These are phyloP conservation scores for Perkinsus chesapeaki DNA, from an alignment of 169 alveolate genomes.

Conservation along the genomic window DNA sequence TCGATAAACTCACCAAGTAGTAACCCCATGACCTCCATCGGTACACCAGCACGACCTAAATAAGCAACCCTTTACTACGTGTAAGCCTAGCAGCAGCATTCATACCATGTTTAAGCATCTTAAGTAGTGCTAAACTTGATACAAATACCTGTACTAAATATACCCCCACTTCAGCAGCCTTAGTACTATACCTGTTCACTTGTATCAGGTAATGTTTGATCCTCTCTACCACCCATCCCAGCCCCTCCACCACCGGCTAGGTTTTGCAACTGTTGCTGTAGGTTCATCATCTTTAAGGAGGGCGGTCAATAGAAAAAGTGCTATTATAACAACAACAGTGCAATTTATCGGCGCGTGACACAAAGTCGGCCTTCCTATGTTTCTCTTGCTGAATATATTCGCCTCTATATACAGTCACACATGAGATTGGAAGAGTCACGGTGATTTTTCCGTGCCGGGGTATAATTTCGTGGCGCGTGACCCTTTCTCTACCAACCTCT, in stretches of 20 bases:
- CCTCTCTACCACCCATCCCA: neutral
- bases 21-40: conserved; percentile 99
- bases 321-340: neutral
- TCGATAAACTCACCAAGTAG: conserved; percentile 98
- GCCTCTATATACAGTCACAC: no score
- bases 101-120: conserved; percentile 97
- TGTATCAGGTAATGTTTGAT: neutral
- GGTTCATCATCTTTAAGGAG: neutral
- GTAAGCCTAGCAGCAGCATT: conserved; percentile 37
- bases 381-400: no score
- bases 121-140: conserved; percentile 90
- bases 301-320: neutral
- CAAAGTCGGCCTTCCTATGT: no score
- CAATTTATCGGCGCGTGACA: neutral
- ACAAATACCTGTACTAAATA: conserved; percentile 92
- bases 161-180: conserved; percentile 40
- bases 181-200: neutral
- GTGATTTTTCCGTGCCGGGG: no score
- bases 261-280: neutral
- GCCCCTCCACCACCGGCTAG: conserved; percentile 6
- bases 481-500: neutral
- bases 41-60: conserved; percentile 90
- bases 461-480: conserved; percentile 1
- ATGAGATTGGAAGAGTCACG: no score
- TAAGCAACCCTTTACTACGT: neutral